Evolutionary conservation across 306 rosid species (phyloP).

Genomic region (Quercus dentata): DNA sequence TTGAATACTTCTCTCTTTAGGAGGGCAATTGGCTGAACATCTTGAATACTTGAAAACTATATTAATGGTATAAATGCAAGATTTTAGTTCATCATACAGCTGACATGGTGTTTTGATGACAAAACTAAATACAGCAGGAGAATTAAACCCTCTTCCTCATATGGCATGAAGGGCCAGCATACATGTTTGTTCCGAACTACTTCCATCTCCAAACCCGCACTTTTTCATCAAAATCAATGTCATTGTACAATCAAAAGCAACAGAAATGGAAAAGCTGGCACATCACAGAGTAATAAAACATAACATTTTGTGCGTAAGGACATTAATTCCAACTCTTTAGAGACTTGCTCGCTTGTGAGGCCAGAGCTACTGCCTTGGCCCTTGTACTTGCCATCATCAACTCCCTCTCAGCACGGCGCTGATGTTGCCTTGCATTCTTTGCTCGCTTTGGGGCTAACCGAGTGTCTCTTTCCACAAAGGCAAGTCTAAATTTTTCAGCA

Average conservation of each 20-base stretch:
- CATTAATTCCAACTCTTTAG: slow-evolving; percentile 33
- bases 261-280: not conserved
- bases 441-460: slow-evolving; percentile 89
- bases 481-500: slow-evolving; percentile 89
- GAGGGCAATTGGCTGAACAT: no score
- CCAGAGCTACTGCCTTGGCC: slow-evolving; percentile 70
- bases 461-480: slow-evolving; percentile 85
- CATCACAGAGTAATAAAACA: not conserved
- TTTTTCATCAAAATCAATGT: no score
- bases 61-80: no score
- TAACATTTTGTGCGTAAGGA: not conserved
- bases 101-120: no score
- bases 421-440: slow-evolving; percentile 85
- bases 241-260: not conserved
- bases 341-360: slow-evolving; percentile 70
- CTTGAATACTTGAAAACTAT: no score
- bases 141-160: no score
- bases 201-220: no score
- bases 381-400: slow-evolving; percentile 59
- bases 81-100: no score
- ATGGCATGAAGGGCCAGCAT: no score
- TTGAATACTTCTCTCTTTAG: no score
- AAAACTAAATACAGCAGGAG: no score
- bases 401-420: slow-evolving; percentile 74
- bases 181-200: no score